Evolutionary conservation across 2,329 filamentous ascomycete genomes (phyloP).

Genomic region (Beauveria bassiana): DNA sequence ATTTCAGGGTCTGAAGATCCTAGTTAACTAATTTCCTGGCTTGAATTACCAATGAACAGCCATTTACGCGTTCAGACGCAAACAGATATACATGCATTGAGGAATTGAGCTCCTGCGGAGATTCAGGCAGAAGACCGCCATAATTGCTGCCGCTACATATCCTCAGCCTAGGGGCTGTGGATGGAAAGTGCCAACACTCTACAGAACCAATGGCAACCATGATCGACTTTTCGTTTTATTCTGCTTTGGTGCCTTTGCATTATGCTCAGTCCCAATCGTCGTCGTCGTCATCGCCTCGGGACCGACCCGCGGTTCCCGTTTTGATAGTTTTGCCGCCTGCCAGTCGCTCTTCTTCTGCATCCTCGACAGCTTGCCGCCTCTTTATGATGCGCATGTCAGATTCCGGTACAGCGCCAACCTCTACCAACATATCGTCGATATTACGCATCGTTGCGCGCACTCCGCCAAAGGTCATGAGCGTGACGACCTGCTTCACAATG

Average conservation of each 20-base stretch:
- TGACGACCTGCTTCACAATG: slow-evolving; percentile 88
- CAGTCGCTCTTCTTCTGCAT: slow-evolving; percentile 51
- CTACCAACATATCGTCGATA: slow-evolving; percentile 73
- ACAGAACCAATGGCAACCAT: background rate
- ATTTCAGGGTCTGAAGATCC: background rate
- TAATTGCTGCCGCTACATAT: background rate
- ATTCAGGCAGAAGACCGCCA: background rate
- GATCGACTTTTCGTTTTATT: background rate
- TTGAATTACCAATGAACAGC: background rate
- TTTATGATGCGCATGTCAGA: slow-evolving; percentile 71
- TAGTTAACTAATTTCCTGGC: background rate
- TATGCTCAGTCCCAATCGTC: slow-evolving; percentile 51
- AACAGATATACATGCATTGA: background rate
- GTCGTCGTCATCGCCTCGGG: slow-evolving; percentile 39
- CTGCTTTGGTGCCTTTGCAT: background rate
- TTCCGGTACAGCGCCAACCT: slow-evolving; percentile 69
- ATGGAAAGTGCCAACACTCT: background rate
- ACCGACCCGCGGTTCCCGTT: slow-evolving; percentile 40
- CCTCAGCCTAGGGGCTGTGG: too few relatives aligned
- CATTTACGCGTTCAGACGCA: background rate
- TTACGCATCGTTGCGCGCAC: slow-evolving; percentile 62
- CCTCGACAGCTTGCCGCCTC: slow-evolving; percentile 50
- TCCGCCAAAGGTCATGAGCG: slow-evolving; percentile 70
- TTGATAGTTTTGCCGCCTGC: slow-evolving; percentile 39
- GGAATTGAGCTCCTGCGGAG: background rate